Conservation (phyloP, 2,329 filamentous ascomycete species). For the Botrytis cinerea region DNA sequence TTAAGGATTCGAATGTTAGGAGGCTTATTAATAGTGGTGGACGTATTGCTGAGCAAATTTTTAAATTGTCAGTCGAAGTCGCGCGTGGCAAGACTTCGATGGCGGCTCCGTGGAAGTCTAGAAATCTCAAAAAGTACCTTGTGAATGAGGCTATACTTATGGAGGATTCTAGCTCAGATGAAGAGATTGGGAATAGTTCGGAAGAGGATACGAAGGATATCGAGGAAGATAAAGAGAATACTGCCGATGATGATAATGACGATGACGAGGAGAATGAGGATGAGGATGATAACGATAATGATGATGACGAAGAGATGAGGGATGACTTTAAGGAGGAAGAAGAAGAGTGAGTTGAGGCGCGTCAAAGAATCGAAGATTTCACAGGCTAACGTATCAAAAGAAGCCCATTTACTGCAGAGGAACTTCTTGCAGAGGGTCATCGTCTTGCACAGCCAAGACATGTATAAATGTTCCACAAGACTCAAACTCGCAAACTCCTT, state of each 20-base stretch:
- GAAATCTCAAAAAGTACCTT: slow-evolving; percentile 7
- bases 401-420: neutral
- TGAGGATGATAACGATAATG: slow-evolving; percentile 44
- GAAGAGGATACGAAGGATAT: neutral
- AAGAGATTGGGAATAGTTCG: neutral
- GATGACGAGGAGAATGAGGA: slow-evolving; percentile 32
- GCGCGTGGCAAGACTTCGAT: neutral
- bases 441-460: neutral
- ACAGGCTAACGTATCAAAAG: neutral
- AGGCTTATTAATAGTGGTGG: neutral
- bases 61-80: neutral
- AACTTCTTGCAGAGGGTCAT: neutral
- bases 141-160: neutral
- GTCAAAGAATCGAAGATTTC: too few relatives aligned
- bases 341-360: neutral
- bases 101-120: slow-evolving; percentile 2
- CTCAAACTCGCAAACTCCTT: neutral
- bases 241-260: slow-evolving; percentile 81
- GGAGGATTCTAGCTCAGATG: neutral
- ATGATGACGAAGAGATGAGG: slow-evolving; percentile 52
- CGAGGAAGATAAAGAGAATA: slow-evolving; percentile 43
- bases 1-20: neutral
- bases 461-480: neutral
- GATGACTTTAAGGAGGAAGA: neutral
- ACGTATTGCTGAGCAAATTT: neutral